Base-by-base conservation (phyloP, 2,329 filamentous ascomycete species). In the Fusarium sp. region DNA sequence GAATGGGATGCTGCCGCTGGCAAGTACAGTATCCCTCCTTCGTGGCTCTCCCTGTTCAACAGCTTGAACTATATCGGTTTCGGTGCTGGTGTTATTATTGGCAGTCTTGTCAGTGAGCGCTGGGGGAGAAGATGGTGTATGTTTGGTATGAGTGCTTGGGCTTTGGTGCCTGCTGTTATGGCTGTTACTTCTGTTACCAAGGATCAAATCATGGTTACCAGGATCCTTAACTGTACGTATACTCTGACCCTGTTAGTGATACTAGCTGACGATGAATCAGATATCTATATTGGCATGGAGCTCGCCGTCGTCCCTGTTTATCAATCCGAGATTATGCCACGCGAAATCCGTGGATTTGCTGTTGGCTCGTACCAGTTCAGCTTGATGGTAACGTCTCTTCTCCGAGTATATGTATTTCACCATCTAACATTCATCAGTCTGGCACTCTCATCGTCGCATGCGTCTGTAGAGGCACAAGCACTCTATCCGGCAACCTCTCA, bases 61-160 rank as follows among this genome's bases (percentile, higher is more conserved):
- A 79, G 78, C 11, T 55, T 80, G 20, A 78, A 78, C 47, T 80
- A 78, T 23, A 75, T 79, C 30, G 79, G 79, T 0, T 80, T 79
- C 41, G 79, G 75, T 18, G 63, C 72, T 41, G 76, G 77, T 77
- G 74, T 76, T 8, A 20, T 73, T 2, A 8, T 68, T 4, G 75
- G 75, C 1, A 75, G 68, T 11, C 64, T 57, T 13, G 60, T 77
- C 2, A 74, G 72, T 11, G 63, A 72, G 2, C 69, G 71, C 12
- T 77, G 65, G 61, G 75, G 74, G 2, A 54, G 75, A 4, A 21
- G 74, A 16, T 75, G 70, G 75, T 76, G 72, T 18, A 76, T 77
- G 69, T 82, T 80, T 45, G 21, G 18, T 27, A 81, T 83, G 80
- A 79, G 78, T 43, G 49, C 74, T 13, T 82, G 76, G 12, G 76